Percentiles rank a stretch among this genome's conserved stretches.
These are phyloP conservation scores for Oryza glaberrima DNA, from an alignment of 176 grass and related monocot species.

Conservation along the genomic window DNA sequence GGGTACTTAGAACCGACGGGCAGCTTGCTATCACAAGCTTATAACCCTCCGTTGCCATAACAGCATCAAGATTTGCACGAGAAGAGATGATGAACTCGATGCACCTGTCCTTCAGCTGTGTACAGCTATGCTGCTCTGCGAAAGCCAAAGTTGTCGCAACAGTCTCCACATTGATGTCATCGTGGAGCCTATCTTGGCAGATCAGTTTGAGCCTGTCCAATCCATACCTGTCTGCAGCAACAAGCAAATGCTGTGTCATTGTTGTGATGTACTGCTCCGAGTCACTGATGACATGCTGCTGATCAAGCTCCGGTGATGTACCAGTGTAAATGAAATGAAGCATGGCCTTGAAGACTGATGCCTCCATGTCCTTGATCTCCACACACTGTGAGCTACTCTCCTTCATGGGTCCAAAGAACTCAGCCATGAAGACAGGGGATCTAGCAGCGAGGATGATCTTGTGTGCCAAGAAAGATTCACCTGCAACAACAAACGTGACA, in stretches of 20 bases:
- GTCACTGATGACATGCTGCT: neutral
- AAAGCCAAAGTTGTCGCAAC: conserved; percentile 26
- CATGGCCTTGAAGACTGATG: conserved; percentile 32
- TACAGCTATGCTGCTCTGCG: conserved; percentile 34
- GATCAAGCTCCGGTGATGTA: conserved; percentile 16
- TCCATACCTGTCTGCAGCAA: conserved; percentile 37
- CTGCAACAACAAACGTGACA: conserved; percentile 9
- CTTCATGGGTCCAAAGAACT: conserved; percentile 38
- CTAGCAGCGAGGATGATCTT: conserved; percentile 3
- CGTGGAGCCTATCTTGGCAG: neutral
- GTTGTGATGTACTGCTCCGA: neutral
- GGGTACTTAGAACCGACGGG: neutral
- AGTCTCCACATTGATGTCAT: neutral
- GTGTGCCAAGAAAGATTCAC: conserved; percentile 29
- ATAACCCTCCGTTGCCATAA: conserved; percentile 30
- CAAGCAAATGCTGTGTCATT: conserved; percentile 20
- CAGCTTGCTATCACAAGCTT: conserved; percentile 21
- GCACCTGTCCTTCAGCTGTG: conserved; percentile 33
- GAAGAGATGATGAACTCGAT: conserved; percentile 27
- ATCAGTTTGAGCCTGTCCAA: conserved; percentile 26
- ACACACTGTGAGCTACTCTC: conserved; percentile 23
- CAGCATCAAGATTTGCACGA: conserved; percentile 18
- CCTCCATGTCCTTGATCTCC: conserved; percentile 23
- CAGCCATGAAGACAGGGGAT: conserved; percentile 23
- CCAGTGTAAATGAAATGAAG: conserved; percentile 40